These are phyloP conservation scores for Candida ortonii DNA, from an alignment of 805 yeast genomes.

Conservation along the genomic window DNA sequence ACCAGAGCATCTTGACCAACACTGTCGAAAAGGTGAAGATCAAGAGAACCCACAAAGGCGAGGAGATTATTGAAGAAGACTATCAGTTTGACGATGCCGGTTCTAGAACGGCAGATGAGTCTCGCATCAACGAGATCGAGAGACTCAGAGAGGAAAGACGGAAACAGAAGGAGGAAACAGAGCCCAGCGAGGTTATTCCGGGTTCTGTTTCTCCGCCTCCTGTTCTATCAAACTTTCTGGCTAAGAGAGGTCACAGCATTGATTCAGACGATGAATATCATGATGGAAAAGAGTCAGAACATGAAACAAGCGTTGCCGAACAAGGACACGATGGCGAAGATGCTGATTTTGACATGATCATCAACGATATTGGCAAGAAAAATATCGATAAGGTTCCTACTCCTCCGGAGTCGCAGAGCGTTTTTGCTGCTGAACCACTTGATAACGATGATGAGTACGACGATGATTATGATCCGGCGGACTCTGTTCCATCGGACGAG, in stretches of 20 bases:
- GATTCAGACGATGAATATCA: conserved; percentile 7
- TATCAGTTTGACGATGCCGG: conserved; percentile 28
- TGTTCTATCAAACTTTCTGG: too few relatives aligned
- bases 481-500: conserved; percentile 16
- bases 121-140: conserved; percentile 28
- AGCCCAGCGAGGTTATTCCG: conserved; percentile 6
- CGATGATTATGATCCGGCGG: conserved; percentile 28
- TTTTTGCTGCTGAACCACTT: conserved; percentile 4
- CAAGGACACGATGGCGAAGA: conserved; percentile 20
- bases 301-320: conserved; percentile 2
- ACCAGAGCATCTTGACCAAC: conserved; percentile 60
- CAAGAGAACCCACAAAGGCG: conserved; percentile 85
- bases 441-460: conserved; percentile 8
- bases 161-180: conserved; percentile 18
- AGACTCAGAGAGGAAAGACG: conserved; percentile 20
- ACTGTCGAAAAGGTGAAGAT: conserved; percentile 51
- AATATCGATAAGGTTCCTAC: conserved; percentile 10
- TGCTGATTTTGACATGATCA: conserved; percentile 17
- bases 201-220: conserved; percentile 8
- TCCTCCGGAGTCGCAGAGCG: conserved; percentile 18
- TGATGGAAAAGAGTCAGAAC: conserved; percentile 6
- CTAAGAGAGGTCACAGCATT: too few relatives aligned
- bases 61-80: conserved; percentile 68
- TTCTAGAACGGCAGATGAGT: conserved; percentile 21
- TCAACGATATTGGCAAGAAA: conserved; percentile 12